Conservation (phyloP, 208 protist species). For the Naegleria fowleri region DNA sequence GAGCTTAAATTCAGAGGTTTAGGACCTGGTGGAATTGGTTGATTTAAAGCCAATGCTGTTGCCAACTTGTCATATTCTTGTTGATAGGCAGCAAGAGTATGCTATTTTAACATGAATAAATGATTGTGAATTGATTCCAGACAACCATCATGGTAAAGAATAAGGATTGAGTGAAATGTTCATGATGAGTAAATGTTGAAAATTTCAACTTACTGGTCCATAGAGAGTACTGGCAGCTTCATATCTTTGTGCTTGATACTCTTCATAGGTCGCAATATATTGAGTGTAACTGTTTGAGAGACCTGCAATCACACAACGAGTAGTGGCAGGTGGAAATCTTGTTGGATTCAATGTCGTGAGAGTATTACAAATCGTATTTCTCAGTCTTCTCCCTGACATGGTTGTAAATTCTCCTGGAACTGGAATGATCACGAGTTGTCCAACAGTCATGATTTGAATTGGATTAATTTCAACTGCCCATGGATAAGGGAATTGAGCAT, state of each 20-base stretch:
- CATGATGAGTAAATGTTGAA: too few species aligned
- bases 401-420: conserved; percentile 15
- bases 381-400: conserved; percentile 1
- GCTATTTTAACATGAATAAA: too few species aligned
- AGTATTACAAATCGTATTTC: not conserved
- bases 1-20: not conserved
- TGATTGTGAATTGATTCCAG: too few species aligned
- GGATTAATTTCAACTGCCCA: not conserved
- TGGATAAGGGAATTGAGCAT: not conserved
- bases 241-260: conserved; percentile 25
- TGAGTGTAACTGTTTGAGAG: conserved; percentile 2
- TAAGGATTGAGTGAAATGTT: too few species aligned
- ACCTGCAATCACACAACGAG: not conserved
- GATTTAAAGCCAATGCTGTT: not conserved
- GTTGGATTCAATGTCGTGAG: not conserved
- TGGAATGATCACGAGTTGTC: not conserved
- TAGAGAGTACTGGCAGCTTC: conserved; percentile 20
- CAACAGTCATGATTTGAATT: not conserved
- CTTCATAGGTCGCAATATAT: conserved; percentile 24
- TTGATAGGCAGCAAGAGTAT: conserved; percentile 1
- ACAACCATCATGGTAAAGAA: too few species aligned
- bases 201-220: conserved; percentile 24
- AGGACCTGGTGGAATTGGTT: not conserved
- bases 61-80: conserved; percentile 17
- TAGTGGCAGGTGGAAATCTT: not conserved